Conservation (phyloP, 495 filamentous ascomycete genomes). For the Platismatia glauca region DNA sequence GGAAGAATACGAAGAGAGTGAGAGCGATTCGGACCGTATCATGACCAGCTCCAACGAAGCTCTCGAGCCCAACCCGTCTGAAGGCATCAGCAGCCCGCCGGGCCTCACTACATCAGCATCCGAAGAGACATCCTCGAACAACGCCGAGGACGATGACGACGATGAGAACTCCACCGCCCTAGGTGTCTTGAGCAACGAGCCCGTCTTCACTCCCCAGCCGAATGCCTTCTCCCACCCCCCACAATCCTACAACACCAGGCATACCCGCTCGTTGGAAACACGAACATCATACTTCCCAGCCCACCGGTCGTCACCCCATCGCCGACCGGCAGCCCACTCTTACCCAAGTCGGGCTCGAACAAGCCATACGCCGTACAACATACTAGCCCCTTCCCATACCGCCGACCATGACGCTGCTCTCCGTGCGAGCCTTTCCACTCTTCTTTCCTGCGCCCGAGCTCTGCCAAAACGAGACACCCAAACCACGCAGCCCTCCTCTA, state of each 20-base stretch:
- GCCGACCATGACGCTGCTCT: slow-evolving; percentile 90
- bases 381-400: slow-evolving; percentile 67
- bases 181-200: slow-evolving; percentile 50
- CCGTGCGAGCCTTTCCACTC: slow-evolving; percentile 81
- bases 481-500: slow-evolving; percentile 19
- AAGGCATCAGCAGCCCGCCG: slow-evolving; percentile 23
- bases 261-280: slow-evolving; percentile 18
- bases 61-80: slow-evolving; percentile 34
- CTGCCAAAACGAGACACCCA: slow-evolving; percentile 55
- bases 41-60: slow-evolving; percentile 82
- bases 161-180: slow-evolving; percentile 78
- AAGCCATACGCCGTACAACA: slow-evolving; percentile 45
- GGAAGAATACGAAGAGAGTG: slow-evolving; percentile 81
- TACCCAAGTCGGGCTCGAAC: slow-evolving; percentile 23
- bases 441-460: slow-evolving; percentile 87
- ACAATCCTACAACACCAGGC: slow-evolving; percentile 11
- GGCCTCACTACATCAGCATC: slow-evolving; percentile 18
- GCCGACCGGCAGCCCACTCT: slow-evolving; percentile 22
- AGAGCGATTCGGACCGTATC: slow-evolving; percentile 73
- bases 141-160: slow-evolving; percentile 49
- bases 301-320: slow-evolving; percentile 15
- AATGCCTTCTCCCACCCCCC: slow-evolving; percentile 84
- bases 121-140: slow-evolving; percentile 30
- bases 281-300: slow-evolving; percentile 30
- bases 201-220: slow-evolving; percentile 72